Evolutionary conservation across 2,329 filamentous ascomycete species (phyloP), one percentile per base, ranked within the genome.

Genomic region (Epichloe coenophiala): DNA sequence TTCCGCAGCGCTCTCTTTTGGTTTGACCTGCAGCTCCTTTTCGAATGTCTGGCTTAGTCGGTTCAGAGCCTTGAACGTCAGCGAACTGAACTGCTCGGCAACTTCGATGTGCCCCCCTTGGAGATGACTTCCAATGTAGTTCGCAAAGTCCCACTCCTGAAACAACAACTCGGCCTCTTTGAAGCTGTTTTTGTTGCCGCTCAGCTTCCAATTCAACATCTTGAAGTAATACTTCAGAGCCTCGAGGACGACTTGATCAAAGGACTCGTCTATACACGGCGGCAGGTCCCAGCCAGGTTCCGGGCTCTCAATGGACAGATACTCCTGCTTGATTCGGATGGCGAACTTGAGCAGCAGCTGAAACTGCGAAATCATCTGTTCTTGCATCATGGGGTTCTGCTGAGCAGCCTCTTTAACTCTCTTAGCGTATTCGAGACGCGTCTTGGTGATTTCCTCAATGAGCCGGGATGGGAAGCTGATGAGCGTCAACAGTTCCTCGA

Each of bases 151-250:
- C 93, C 93, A 98, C 68, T 98, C 93, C 61, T 95, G 89, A 63
- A 96, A 94, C 45, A 98, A 71, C 56, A 98, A 85, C 72, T 98
- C 93, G 6, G 93, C 93, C 66, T 98, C 93, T 64, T 97, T 97
- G 77, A 98, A 98, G 0, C 90, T 96, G 69, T 97, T 98, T 66
- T 96, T 97, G 72, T 97, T 97, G 51, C 89, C 88, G 59, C 86
- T 90, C 49, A 98, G 73, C 67, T 97, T 97, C 88, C 90, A 97
- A 63, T 97, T 96, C 43, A 98, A 74, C 78, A 98, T 90, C 65
- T 91, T 93, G 76, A 98, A 98, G 68, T 98, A 98, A 66, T 95
- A 97, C 65, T 91, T 94, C 58, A 98, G 73, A 0, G 91, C 90
- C 61, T 96, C 91, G 42, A 98, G 70, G 9, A 97, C 88, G 17